Base-by-base conservation (phyloP, 257 asterid genomes). In the Ilex asprella region DNA sequence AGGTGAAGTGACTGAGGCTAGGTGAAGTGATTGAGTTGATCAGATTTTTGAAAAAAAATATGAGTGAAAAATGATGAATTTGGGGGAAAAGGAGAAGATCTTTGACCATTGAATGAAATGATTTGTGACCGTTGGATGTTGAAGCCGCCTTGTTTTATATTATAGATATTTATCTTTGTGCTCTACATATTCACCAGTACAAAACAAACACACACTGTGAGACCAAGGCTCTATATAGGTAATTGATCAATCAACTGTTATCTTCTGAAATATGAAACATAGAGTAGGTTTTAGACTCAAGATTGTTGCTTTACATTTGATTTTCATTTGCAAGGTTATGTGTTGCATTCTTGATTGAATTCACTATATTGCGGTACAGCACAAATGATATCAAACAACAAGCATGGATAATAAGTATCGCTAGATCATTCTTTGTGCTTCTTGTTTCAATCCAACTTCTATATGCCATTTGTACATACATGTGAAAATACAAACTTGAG, bases 151-250 rank as follows among this genome's bases (percentile, higher is more conserved):
- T n/a, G n/a, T n/a, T n/a, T n/a, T n/a, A n/a, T n/a, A n/a, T n/a
- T n/a, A n/a, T n/a, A n/a, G n/a, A 61, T 81, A 29, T 82, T 78
- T 10, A 81, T 88, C 70, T 77, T 88, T 70, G 66, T 91, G 31
- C 67, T 91, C 65, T 86, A 84, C 81, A 79, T 91, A 87, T 79
- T 91, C 58, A 91, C 98, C 6, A 86, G 95, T 56, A 83, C 82
- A 39, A 91, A 88, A 31, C 96, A 86, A 12, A 86, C 95, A 0
- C 84, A 84, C 67, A 79, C 76, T 4, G 90, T 86, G 56, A 75
- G 96, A 61, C 94, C 86, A 65, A 76, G 84, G 58, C 66, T 91
- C 59, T 88, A 86, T 61, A 69, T 88, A 59, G 96, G 96, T 83
- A 76, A 70, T 53, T 2, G n/a, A n/a, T n/a, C n/a, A n/a, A n/a